Conservation (phyloP, 352 stramenopile genomes). For the Phytopythium boreale region DNA sequence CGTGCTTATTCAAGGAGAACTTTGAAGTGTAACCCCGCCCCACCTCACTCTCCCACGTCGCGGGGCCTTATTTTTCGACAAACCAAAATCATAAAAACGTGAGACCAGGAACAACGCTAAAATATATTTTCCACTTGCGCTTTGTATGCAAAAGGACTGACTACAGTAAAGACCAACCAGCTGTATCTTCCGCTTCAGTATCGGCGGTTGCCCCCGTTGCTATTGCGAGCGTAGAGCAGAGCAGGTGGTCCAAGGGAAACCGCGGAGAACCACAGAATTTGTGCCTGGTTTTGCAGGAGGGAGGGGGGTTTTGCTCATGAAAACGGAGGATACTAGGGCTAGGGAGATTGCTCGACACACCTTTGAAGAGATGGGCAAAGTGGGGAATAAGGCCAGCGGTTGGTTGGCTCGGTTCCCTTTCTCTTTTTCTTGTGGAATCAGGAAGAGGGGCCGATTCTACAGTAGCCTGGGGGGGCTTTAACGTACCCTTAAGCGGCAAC, state of each 20-base stretch:
- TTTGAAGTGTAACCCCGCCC: no score
- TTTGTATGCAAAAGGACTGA: background rate
- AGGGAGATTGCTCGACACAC: background rate
- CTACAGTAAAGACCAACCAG: background rate
- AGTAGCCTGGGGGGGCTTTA: background rate
- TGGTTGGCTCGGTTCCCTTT: background rate
- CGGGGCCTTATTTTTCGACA: background rate
- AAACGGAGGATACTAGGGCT: slow-evolving; percentile 3
- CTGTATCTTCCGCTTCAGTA: background rate
- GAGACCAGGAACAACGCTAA: background rate
- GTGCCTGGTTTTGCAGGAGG: background rate
- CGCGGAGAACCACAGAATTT: slow-evolving; percentile 1
- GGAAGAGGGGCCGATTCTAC: background rate
- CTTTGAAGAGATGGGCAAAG: background rate
- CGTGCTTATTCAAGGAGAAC: background rate
- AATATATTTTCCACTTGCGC: background rate
- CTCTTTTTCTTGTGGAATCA: slow-evolving; percentile 3
- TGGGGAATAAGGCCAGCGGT: background rate
- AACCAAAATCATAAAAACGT: background rate
- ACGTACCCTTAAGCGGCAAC: no score
- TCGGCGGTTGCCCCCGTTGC: background rate
- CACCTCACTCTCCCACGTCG: no score
- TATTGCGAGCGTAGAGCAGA: background rate
- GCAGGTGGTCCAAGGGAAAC: background rate
- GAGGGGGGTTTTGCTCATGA: background rate